Conservation (phyloP, 1,284 basidiomycete genomes). For the Rhodotorula sp. region DNA sequence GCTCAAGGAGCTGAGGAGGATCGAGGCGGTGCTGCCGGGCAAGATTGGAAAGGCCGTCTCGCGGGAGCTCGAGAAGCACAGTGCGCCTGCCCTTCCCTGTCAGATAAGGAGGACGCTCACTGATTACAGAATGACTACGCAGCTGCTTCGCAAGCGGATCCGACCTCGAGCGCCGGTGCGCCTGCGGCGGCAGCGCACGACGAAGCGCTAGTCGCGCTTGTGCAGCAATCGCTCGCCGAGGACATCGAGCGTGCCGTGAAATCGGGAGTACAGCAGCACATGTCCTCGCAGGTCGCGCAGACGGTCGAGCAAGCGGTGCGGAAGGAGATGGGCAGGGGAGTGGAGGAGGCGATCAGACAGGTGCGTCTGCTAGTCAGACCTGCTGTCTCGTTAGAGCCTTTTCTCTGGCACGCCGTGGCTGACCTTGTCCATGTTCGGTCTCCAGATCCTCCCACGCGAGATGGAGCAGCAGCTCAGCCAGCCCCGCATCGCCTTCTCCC, state of each 20-base stretch:
- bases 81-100: slow-evolving; percentile 54
- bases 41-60: slow-evolving; percentile 65
- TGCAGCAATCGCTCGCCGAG: slow-evolving; percentile 74
- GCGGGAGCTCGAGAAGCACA: slow-evolving; percentile 68
- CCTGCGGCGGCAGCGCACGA: slow-evolving; percentile 73
- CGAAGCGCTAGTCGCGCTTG: slow-evolving; percentile 79
- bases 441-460: slow-evolving; percentile 68
- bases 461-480: slow-evolving; percentile 72
- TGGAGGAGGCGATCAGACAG: slow-evolving; percentile 69
- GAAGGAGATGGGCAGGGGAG: slow-evolving; percentile 68
- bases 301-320: slow-evolving; percentile 69
- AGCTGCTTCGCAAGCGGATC: slow-evolving; percentile 74
- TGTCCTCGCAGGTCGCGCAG: slow-evolving; percentile 64
- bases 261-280: slow-evolving; percentile 60
- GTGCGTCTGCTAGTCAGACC: slow-evolving; percentile 54
- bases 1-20: slow-evolving; percentile 42
- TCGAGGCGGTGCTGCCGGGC: slow-evolving; percentile 64
- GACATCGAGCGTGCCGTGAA: slow-evolving; percentile 81
- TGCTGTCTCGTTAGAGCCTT: too few species aligned
- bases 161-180: slow-evolving; percentile 70
- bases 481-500: slow-evolving; percentile 71
- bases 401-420: not conserved
- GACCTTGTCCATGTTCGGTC: not conserved
- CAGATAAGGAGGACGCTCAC: not conserved
- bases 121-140: not conserved